Base-by-base conservation (phyloP, 2,329 filamentous ascomycete species). In the Verticillium tricorpus region DNA sequence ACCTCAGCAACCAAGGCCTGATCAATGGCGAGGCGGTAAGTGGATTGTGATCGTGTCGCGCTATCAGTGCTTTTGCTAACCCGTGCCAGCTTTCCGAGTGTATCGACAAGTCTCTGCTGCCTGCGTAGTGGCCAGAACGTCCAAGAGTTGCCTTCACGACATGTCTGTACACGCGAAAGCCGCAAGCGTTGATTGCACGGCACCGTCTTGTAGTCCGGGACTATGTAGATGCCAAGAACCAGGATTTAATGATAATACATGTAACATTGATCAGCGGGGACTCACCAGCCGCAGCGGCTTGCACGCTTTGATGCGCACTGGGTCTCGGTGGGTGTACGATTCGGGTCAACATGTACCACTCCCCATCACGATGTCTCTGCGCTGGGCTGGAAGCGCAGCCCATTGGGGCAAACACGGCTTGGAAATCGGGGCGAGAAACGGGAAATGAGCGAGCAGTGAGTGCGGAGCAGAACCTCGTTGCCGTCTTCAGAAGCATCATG, bases 1-100 rank as follows among this genome's bases (percentile, higher is more conserved):
- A 89, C 70, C 78, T 90, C 50, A 80, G 81, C 64, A 89, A 89
- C 70, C 87, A 90, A 73, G 86, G 84, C n/a, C 73, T 78, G 4
- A 72, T 78, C 61, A 69, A 72, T 57, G 67, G 72, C 7, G 71
- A 77, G 60, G 79, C 80, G 67, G 58, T 59, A 37, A 39, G 58
- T 54, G 4, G 4, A 14, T 5, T 22, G 6, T 17, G 2, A n/a
- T n/a, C n/a, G 6, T 32, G 17, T 4, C 34, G 11, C 1, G 32
- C 25, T 12, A 15, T 19, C 15, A 11, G 8, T n/a, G 25, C 6
- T 25, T 11, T 17, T 56, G 54, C 54, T 32, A 56, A 56, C 25
- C 9, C 9, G 14, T 17, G n/a, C 7, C 54, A 56, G 54, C 54
- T 56, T n/a, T 56, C 25, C 14, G 25, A 22, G 6, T 56, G 54